These are phyloP conservation scores for Vachellia pachyceras DNA, from an alignment of 306 rosid species.

Conservation along the genomic window DNA sequence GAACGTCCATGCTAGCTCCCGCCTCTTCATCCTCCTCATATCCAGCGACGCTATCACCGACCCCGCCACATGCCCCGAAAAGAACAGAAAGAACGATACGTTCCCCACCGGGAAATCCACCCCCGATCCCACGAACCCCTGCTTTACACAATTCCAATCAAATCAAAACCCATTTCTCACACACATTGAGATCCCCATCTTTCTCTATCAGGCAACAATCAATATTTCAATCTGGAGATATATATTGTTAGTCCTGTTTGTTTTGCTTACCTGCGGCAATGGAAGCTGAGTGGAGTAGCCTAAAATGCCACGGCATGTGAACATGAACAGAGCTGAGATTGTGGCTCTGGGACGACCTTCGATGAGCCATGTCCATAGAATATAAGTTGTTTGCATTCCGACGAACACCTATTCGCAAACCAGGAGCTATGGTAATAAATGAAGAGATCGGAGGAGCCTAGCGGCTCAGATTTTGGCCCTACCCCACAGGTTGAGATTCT, in stretches of 20 bases:
- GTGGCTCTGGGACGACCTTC: constrained; percentile 94
- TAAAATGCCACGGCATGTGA: constrained; percentile 90
- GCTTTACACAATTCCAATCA: neutral
- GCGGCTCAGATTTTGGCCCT: constrained; percentile 22
- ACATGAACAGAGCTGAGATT: constrained; percentile 83
- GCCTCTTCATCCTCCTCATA: constrained; percentile 83
- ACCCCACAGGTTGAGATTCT: constrained; percentile 23
- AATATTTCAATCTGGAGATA: neutral
- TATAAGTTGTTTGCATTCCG: constrained; percentile 86
- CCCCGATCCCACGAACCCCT: constrained; percentile 91
- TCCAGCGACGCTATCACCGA: constrained; percentile 89
- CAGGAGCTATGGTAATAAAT: neutral
- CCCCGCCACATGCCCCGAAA: constrained; percentile 90
- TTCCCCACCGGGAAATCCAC: constrained; percentile 94
- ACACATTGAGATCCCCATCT: neutral
- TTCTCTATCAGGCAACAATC: neutral
- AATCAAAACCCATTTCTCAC: neutral
- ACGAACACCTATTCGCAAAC: constrained; percentile 68
- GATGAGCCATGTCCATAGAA: constrained; percentile 82
- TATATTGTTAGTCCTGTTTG: neutral
- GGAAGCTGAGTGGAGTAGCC: constrained; percentile 96
- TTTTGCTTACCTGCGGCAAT: constrained; percentile 70
- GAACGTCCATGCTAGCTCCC: constrained; percentile 71
- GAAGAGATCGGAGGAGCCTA: neutral
- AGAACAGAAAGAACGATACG: constrained; percentile 86